Evolutionary conservation across 371 early-diverging fungal species (phyloP).

Genomic region (Massospora cicadina): DNA sequence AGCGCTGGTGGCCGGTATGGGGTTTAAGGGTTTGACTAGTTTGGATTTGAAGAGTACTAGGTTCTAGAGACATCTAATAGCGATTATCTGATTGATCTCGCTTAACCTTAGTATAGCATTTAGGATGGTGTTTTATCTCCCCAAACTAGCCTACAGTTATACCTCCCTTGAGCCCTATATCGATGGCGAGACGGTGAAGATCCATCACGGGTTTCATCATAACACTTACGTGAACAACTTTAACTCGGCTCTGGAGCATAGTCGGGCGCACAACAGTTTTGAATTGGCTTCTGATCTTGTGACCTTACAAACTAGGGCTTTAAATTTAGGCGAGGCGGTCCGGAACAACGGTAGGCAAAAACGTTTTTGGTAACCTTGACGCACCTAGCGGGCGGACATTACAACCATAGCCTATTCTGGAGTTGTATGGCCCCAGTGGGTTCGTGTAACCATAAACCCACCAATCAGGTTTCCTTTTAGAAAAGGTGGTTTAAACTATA

Average conservation of each 20-base stretch:
- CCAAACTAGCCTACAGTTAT: conserved; percentile 5
- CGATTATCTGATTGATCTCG: no score
- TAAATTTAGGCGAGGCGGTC: not conserved
- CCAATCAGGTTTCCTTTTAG: not conserved
- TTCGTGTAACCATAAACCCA: conserved; percentile 6
- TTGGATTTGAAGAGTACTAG: no score
- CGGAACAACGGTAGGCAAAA: not conserved
- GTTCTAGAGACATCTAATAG: no score
- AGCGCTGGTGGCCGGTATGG: no score
- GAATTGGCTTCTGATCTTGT: not conserved
- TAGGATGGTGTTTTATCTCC: not conserved
- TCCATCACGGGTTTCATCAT: conserved; percentile 11
- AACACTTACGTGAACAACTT: conserved; percentile 5
- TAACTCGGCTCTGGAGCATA: not conserved
- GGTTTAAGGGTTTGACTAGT: no score
- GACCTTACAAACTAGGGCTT: not conserved
- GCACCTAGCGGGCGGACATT: conserved; percentile 8
- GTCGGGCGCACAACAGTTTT: no score
- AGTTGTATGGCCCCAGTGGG: conserved; percentile 11
- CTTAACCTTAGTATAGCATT: no score
- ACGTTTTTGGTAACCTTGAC: not conserved
- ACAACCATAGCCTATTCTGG: conserved; percentile 12
- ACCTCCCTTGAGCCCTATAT: conserved; percentile 8
- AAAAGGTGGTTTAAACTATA: not conserved
- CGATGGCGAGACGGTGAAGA: conserved; percentile 10